Evolutionary conservation across 768 basidiomycete species (phyloP).

Genomic region (Pluteus cervinus): DNA sequence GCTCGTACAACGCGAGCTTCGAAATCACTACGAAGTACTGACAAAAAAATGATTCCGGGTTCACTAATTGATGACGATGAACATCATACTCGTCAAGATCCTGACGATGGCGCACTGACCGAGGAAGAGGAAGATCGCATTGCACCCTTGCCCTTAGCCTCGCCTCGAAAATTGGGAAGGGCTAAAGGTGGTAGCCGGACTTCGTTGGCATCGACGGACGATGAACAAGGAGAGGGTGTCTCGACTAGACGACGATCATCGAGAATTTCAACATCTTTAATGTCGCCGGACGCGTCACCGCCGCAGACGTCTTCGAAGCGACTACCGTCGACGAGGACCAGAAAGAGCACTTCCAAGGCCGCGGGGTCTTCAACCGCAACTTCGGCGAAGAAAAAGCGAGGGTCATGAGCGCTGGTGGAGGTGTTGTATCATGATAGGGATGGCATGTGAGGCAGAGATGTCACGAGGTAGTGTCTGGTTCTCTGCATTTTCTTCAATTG

Average conservation of each 20-base stretch:
- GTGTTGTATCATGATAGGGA: background rate
- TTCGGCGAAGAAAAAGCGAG: slow-evolving; percentile 14
- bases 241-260: slow-evolving; percentile 39
- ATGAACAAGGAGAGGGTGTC: slow-evolving; percentile 26
- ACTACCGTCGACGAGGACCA: slow-evolving; percentile 13
- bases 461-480: too few relatives aligned
- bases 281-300: slow-evolving; percentile 14
- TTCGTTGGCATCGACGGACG: slow-evolving; percentile 24
- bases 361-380: slow-evolving; percentile 1
- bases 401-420: background rate
- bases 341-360: slow-evolving; percentile 13
- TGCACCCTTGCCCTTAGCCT: slow-evolving; percentile 31
- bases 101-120: slow-evolving; percentile 1
- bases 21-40: too few relatives aligned
- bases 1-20: slow-evolving; percentile 15
- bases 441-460: too few relatives aligned
- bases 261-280: slow-evolving; percentile 27
- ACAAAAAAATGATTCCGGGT: slow-evolving; percentile 41
- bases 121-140: slow-evolving; percentile 31
- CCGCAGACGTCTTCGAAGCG: slow-evolving; percentile 17
- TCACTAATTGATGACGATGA: slow-evolving; percentile 34
- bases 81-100: slow-evolving; percentile 9
- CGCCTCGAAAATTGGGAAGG: slow-evolving; percentile 18
- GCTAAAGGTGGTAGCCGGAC: slow-evolving; percentile 24
- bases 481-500: too few relatives aligned